Evolutionary conservation across 805 yeast species (phyloP), one percentile per base, ranked within the genome.

Genomic region (Wickerhamiella brachini): DNA sequence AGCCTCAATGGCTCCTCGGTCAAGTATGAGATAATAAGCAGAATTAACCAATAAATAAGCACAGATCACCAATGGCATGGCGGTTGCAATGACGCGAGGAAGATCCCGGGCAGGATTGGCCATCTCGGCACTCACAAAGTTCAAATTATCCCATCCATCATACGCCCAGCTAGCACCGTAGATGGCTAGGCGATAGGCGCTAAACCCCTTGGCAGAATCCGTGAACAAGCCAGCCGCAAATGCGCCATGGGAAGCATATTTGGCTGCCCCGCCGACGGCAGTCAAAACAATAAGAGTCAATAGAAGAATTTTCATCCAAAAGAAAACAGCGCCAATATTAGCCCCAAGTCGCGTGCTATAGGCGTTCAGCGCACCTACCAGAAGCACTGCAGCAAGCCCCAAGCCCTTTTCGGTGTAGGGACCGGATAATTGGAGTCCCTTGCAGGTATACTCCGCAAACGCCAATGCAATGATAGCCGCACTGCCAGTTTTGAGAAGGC

Each of bases 11-110:
- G 73, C 79, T 5, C 79, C 82, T 54, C 75, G 74, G 51, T 89
- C 85, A 42, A 88, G 85, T 47, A 86, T 90, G 3, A 87, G 88
- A 62, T 79, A 69, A 56, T 70, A 70, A 5, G 70, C 63, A 15
- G 63, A 22, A 51, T 69, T 70, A 15, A 69, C 68, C 18, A 63
- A 51, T 20, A 68, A 29, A 54, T 70, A 70, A 23, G 65, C 62
- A 7, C 57, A 17, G 21, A 68, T 66, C 9, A 70, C 74, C 1
- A 61, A 51, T 1, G 71, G 70, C 72, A 70, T 69, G 18, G 72
- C 67, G 12, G 61, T 56, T 46, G 63, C 65, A n/a, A 70, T 65
- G 17, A 68, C 69, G 8, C 64, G 57, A 0, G 73, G 72, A 22
- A 70, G 53, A 45, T 68, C 71, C 17, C 66, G 50, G 17, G 54